These are phyloP conservation scores for Boechera retrofracta DNA, from an alignment of 345 rosid genomes.

Conservation along the genomic window DNA sequence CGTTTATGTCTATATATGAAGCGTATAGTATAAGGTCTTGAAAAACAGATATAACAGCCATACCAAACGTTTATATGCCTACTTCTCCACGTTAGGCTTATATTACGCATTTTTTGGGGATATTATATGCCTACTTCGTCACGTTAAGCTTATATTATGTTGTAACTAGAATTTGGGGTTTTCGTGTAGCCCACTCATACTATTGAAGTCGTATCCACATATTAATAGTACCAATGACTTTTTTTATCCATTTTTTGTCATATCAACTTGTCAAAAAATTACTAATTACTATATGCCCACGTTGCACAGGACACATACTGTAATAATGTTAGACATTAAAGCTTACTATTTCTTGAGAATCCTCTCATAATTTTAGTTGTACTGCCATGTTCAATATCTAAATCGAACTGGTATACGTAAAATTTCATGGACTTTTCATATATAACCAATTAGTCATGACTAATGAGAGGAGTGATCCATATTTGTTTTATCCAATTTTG, in stretches of 20 bases:
- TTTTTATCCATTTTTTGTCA: slow-evolving; percentile 4
- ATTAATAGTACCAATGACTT: slow-evolving; percentile 26
- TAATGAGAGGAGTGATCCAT: not conserved
- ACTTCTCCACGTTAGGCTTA: slow-evolving; percentile 44
- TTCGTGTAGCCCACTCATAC: slow-evolving; percentile 39
- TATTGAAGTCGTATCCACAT: slow-evolving; percentile 37
- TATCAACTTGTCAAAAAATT: not conserved
- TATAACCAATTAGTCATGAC: not conserved
- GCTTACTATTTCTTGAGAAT: not conserved
- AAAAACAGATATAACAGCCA: slow-evolving; percentile 45
- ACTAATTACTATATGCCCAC: not conserved
- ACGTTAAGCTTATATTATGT: slow-evolving; percentile 38
- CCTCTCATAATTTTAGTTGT: not conserved
- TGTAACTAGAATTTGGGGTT: slow-evolving; percentile 24
- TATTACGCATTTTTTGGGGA: slow-evolving; percentile 17
- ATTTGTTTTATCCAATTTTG: not conserved
- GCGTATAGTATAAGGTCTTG: slow-evolving; percentile 38
- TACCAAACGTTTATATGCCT: slow-evolving; percentile 42
- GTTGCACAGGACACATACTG: not conserved
- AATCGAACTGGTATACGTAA: not conserved
- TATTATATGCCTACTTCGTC: slow-evolving; percentile 37
- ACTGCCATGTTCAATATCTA: not conserved
- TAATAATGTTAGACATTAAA: not conserved
- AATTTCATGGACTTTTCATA: not conserved
- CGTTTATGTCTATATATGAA: slow-evolving; percentile 24